Percentiles rank a stretch among this genome's conserved stretches.
Evolutionary conservation across 495 filamentous ascomycete genomes (phyloP).

Genomic region (Tuber microsphaerosporum): DNA sequence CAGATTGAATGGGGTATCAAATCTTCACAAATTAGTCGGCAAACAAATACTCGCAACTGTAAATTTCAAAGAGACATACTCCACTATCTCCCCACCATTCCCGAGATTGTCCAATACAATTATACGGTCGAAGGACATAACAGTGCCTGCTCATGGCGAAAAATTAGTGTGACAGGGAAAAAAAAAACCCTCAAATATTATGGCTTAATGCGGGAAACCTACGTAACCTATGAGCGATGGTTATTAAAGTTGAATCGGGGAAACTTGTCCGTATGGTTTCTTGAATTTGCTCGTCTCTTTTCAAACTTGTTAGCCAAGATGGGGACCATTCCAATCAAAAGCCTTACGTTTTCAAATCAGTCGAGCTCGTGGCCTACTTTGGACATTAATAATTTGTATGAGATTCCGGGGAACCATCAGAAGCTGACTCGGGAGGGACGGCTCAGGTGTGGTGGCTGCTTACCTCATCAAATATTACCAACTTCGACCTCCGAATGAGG

Average conservation of each 20-base stretch:
- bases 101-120: conserved; percentile 31
- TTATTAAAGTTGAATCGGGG: conserved; percentile 28
- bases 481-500: conserved; percentile 30
- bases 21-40: conserved; percentile 19
- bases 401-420: conserved; percentile 18
- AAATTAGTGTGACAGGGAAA: background rate
- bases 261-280: conserved; percentile 28
- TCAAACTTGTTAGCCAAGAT: conserved; percentile 4
- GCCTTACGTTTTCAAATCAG: conserved; percentile 30
- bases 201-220: background rate
- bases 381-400: conserved; percentile 12
- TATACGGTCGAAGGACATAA: conserved; percentile 34
- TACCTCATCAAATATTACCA: conserved; percentile 36
- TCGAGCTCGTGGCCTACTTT: conserved; percentile 30
- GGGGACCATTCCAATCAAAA: conserved; percentile 4
- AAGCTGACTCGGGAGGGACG: background rate
- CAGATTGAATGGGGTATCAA: conserved; percentile 31
- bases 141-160: conserved; percentile 18
- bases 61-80: conserved; percentile 13
- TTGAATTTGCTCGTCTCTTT: conserved; percentile 34
- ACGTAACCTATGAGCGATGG: conserved; percentile 30
- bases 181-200: background rate
- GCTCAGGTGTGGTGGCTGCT: background rate
- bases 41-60: conserved; percentile 11
- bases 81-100: conserved; percentile 35